Percentiles rank a stretch among this genome's conserved stretches.
Conservation (phyloP, 2,329 filamentous ascomycete genomes). For the Catunica adiposa region DNA sequence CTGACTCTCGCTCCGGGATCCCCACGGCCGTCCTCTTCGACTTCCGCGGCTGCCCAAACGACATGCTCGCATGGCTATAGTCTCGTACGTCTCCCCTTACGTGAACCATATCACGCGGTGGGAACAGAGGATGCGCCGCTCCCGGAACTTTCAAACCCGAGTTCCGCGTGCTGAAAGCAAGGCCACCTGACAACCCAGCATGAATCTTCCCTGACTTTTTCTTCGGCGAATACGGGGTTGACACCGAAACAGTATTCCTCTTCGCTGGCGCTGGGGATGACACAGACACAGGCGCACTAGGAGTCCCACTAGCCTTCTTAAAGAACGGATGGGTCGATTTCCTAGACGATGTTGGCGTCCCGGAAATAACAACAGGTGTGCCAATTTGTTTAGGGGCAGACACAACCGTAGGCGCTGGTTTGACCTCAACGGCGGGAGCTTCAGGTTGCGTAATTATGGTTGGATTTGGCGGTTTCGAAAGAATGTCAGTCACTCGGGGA, state of each 20-base stretch:
- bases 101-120: slow-evolving; percentile 46
- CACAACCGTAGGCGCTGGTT: not conserved
- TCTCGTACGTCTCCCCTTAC: no score
- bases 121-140: slow-evolving; percentile 53
- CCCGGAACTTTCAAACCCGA: slow-evolving; percentile 45
- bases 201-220: slow-evolving; percentile 17
- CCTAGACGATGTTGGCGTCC: slow-evolving; percentile 14
- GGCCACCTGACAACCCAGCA: not conserved
- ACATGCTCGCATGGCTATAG: slow-evolving; percentile 6
- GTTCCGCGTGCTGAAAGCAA: slow-evolving; percentile 29
- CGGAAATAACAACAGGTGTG: not conserved
- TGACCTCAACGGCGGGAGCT: not conserved
- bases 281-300: not conserved
- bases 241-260: slow-evolving; percentile 29
- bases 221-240: slow-evolving; percentile 37
- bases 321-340: slow-evolving; percentile 30
- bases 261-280: slow-evolving; percentile 14
- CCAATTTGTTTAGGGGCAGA: slow-evolving; percentile 16
- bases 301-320: slow-evolving; percentile 17
- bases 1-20: slow-evolving; percentile 26
- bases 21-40: slow-evolving; percentile 32
- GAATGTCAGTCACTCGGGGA: slow-evolving; percentile 30
- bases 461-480: not conserved
- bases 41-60: slow-evolving; percentile 22
- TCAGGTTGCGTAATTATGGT: no score